phyloP scores from a whole-genome alignment of 2,329 filamentous ascomycete genomes.

The Hirsutella rhossiliensis region DNA sequence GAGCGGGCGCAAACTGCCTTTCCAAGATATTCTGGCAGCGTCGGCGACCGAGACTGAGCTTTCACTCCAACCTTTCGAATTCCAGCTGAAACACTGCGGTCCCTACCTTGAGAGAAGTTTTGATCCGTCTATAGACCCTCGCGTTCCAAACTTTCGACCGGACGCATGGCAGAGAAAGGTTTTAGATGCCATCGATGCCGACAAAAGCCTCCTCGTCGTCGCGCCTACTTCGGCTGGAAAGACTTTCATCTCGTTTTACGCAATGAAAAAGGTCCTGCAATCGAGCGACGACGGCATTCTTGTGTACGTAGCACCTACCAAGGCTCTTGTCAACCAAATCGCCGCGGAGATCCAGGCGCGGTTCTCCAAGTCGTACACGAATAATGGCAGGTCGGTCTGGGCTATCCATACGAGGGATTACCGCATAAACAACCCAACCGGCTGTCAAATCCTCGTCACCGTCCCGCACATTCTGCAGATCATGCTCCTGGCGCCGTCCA shows the following conservation, averaged over 20 bases:
- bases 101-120: slow-evolving; percentile 68
- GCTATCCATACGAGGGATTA: slow-evolving; percentile 68
- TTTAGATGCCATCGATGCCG: slow-evolving; percentile 58
- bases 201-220: slow-evolving; percentile 61
- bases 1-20: not conserved
- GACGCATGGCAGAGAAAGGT: slow-evolving; percentile 69
- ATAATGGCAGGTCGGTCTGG: slow-evolving; percentile 58
- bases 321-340: slow-evolving; percentile 74
- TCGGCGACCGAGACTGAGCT: slow-evolving; percentile 1
- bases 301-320: slow-evolving; percentile 72
- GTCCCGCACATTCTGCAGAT: slow-evolving; percentile 71
- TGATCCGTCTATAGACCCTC: slow-evolving; percentile 52
- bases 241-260: slow-evolving; percentile 76
- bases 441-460: slow-evolving; percentile 66
- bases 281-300: slow-evolving; percentile 57
- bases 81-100: slow-evolving; percentile 23
- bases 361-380: slow-evolving; percentile 54
- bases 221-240: slow-evolving; percentile 72
- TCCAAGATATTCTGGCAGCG: not conserved
- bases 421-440: slow-evolving; percentile 58
- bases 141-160: slow-evolving; percentile 54
- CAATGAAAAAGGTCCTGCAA: slow-evolving; percentile 65
- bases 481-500: slow-evolving; percentile 55
- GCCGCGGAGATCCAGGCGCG: slow-evolving; percentile 66
- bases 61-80: slow-evolving; percentile 18